phyloP scores from a whole-genome alignment of 2,329 filamentous ascomycete genomes.

The Chaetomiaceae sp. region DNA sequence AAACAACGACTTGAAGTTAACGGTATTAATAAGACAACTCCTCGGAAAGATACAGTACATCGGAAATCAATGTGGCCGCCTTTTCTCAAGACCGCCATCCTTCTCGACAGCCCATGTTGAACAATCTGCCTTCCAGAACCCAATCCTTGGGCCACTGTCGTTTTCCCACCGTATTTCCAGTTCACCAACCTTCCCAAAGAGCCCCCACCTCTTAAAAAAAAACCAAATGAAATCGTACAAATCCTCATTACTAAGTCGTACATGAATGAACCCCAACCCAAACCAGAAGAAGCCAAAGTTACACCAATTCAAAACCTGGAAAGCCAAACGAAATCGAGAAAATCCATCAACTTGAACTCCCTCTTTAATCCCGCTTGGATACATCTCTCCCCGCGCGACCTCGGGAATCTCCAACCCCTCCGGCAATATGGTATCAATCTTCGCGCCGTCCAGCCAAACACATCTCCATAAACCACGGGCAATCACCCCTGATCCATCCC shows the following conservation, averaged over 20 bases:
- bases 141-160: too few species aligned
- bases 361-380: background rate
- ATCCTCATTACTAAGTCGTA: background rate
- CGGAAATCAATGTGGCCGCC: too few species aligned
- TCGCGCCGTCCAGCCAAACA: background rate
- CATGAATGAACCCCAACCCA: background rate
- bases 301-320: background rate
- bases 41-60: too few species aligned
- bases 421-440: background rate
- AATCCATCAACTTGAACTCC: background rate
- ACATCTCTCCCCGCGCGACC: background rate
- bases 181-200: too few species aligned
- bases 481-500: constrained; percentile 5
- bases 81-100: too few species aligned
- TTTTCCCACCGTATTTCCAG: too few species aligned
- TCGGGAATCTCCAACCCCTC: too few species aligned
- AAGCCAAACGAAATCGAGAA: background rate
- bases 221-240: background rate
- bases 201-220: too few species aligned
- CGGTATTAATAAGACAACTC: too few species aligned
- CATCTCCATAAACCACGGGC: too few species aligned
- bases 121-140: background rate
- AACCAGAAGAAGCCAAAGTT: background rate
- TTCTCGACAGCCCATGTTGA: too few species aligned
- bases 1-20: too few species aligned